Base-by-base conservation (phyloP, 73 alveolate species). In the Tetrahymena elliotti region DNA sequence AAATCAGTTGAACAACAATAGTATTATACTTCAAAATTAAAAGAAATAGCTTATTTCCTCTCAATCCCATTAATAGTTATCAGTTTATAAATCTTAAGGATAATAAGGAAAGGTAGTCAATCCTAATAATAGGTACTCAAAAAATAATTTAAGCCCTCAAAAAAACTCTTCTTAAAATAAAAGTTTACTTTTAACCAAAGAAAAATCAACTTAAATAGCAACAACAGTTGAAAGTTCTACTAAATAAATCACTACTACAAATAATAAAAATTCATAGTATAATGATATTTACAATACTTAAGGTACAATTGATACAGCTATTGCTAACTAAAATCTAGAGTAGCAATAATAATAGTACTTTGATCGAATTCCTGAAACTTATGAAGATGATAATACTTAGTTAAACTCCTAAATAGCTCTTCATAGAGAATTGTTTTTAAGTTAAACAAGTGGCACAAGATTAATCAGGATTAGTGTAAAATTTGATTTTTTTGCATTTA, bases 331-430 rank as follows among this genome's bases (percentile, higher is more conserved):
- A 68, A 68, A 68, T 24, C 88, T 8, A 18, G 88, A 68, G 11
- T 68, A 18, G 82, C 6, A 68, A 31, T 68, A 68, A 16, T 6
- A 68, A 24, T 24, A 68, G 33, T 68, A 68, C 38, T 68, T 68
- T 68, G 88, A 68, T 68, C 16, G 22, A 24, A 68, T 68, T 68
- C 88, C 88, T 8, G 88, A 68, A 18, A 68, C 34, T 27, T 68
- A 84, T 40, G 82, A 94, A 52, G 96, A 94, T 39, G 38, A 68
- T 27, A 68, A 98, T 35, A 92, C 95, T 37, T 98, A 98, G 83
- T 98, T 96, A 84, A 98, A 98, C 27, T 97, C 96, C 34, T 96
- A 98, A 92, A 98, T 97, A 18, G 99, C 98, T 15, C 98, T 97
- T 39, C 98, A 96, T 94, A 97, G 98, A 84, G 99, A 98, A 96